Base-by-base conservation (phyloP, 768 basidiomycete genomes). In the Boletales sp. region DNA sequence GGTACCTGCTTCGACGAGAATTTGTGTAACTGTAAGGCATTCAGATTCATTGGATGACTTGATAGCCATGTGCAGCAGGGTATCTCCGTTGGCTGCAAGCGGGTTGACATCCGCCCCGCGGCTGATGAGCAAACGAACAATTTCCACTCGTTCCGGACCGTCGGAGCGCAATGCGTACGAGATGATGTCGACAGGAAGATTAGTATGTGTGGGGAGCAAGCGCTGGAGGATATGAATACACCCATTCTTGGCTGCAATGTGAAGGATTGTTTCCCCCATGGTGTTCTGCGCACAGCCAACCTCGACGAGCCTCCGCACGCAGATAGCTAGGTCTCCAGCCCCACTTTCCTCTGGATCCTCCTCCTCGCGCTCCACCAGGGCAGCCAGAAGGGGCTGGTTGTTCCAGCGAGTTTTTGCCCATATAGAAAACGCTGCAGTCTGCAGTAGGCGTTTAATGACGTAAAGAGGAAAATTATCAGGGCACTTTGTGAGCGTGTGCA, bases 221-320 rank as follows among this genome's bases (percentile, higher is more conserved):
- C 9, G 37, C 35, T 4, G 37, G 11, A 57, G 2, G 5, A 46
- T 29, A 1, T 32, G 30, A 5, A 50, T 18, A 5, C 47, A 58
- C 36, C 48, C 45, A 2, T 30, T 58, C n/a, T 36, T 43, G 14
- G 47, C 43, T 0, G 57, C 56, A 9, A 44, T 2, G 7, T 47
- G 55, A 7, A 56, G 41, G 15, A 57, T 43, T 0, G 24, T 12
- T 32, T 48, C 43, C 8, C 37, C 46, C 21, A 4, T 2, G 21
- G 21, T 27, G 24, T 27, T 27, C 24, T 27, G 24, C 7, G 24
- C 24, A 7, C 17, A 48, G 7, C 56, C 55, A 13, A 32, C 47
- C 12, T 17, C 10, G 4, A 45, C 30, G 4, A 55, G 52, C 1
- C 5, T 30, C 37, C 45, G 34, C 8, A 38, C 52, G 2, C 17